Percentiles rank a stretch among this genome's conserved stretches.
phyloP scores from a whole-genome alignment of 768 basidiomycete species.

The Auricularia sp. region DNA sequence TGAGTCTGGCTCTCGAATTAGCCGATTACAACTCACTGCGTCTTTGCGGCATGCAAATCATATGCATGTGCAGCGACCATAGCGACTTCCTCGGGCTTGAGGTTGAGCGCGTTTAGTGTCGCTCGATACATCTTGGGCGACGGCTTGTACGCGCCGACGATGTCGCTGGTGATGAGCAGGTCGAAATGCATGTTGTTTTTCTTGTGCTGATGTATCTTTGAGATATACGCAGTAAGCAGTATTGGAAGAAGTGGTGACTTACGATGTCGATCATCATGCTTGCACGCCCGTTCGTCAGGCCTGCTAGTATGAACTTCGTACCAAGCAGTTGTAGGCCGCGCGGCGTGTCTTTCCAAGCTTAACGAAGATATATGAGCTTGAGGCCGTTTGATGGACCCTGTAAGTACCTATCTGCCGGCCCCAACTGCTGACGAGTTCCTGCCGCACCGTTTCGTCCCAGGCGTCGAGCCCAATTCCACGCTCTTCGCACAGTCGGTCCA shows the following conservation, averaged over 20 bases:
- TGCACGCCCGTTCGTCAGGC: conserved; percentile 1
- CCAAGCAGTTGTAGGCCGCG: not conserved
- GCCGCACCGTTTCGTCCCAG: not conserved
- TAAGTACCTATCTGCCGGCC: not conserved
- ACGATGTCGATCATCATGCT: not conserved
- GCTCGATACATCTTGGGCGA: not conserved
- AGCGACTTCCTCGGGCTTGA: not conserved
- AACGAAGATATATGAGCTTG: not conserved
- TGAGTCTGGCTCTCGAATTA: no score
- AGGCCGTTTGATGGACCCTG: no score
- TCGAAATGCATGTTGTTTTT: not conserved
- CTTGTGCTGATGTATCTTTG: not conserved
- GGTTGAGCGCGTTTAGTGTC: not conserved
- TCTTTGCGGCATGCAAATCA: conserved; percentile 2
- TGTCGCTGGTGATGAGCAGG: conserved; percentile 2
- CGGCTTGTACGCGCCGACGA: conserved; percentile 4
- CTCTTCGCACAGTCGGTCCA: conserved; percentile 2
- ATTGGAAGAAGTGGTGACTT: not conserved
- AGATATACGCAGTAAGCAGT: not conserved
- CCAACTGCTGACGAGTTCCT: not conserved
- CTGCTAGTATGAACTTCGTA: not conserved
- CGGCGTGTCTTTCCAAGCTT: not conserved
- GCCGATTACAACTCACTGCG: not conserved
- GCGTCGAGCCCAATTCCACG: not conserved
- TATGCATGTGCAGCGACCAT: conserved; percentile 4